Evolutionary conservation across 1,284 basidiomycete species (phyloP), one percentile per base, ranked within the genome.

Genomic region (Cryptococcus amylolentus): DNA sequence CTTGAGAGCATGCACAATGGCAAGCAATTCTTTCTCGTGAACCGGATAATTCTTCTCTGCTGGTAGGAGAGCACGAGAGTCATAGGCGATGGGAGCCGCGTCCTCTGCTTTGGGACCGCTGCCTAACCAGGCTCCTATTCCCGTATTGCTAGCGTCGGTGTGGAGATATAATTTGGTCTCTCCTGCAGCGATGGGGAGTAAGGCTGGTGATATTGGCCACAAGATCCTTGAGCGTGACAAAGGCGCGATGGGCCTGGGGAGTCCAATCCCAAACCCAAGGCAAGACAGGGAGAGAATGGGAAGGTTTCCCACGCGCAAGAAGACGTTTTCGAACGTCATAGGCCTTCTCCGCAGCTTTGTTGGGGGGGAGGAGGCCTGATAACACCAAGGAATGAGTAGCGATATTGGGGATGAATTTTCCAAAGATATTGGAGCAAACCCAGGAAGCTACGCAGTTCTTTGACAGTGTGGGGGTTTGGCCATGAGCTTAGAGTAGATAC

Each of bases 131-230:
- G 46, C 23, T 1, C 46, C 46, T 5, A 27, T 26, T 2, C 46
- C 46, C n/a, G 46, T 47, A 14, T 47, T 47, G 46, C 27, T 28
- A 27, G 46, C 46, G 13, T 47, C 46, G n/a, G 46, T 47, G 46
- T 20, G n/a, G 1, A 47, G 37, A 6, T 12, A 37, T 2, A 49
- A 1, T 0, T 37, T 49, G 6, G 28, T n/a, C 1, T 37, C 6
- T 0, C 48, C 35, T 0, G 48, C 16, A 5, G 28, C 18, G 3
- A 23, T 35, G n/a, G 12, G 31, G 18, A 10, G 2, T 2, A 3
- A 42, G 40, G 16, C 8, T 13, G 7, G 40, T 42, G 3, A 42
- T 20, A 13, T 42, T 8, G 16, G 40, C 40, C 2, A 42, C 40
- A 1, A 42, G 7, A 1, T 42, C 5, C 13, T 42, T 42, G 3